Percentiles rank a stretch among this genome's conserved stretches.
phyloP scores from a whole-genome alignment of 202 grass and related monocot genomes.

The Digitaria exilis region DNA sequence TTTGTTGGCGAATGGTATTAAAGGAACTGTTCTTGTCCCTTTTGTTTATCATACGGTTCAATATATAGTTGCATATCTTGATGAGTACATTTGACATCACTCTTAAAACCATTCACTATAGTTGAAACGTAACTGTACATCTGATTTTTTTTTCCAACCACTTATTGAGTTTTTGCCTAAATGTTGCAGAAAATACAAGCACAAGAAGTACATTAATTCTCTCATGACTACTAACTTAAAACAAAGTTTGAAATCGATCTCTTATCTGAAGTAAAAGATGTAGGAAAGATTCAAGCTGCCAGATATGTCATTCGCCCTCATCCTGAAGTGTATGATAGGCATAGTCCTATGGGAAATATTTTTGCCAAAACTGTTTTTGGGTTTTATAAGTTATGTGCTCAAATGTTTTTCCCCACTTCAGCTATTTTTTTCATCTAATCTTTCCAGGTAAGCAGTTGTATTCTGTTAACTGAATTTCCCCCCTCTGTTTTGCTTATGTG shows the following conservation, averaged over 20 bases:
- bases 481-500: slow-evolving; percentile 33
- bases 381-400: neutral
- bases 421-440: slow-evolving; percentile 20
- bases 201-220: neutral
- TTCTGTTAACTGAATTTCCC: slow-evolving; percentile 38
- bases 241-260: slow-evolving; percentile 26
- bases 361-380: slow-evolving; percentile 12
- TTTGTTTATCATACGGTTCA: slow-evolving; percentile 15
- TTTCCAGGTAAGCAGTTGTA: slow-evolving; percentile 11
- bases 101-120: slow-evolving; percentile 13
- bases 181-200: slow-evolving; percentile 33
- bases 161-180: slow-evolving; percentile 9
- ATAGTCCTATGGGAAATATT: slow-evolving; percentile 19
- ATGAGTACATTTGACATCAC: neutral
- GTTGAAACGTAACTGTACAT: neutral
- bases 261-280: slow-evolving; percentile 21
- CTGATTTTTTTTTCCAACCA: neutral
- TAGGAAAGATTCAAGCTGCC: slow-evolving; percentile 4
- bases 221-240: slow-evolving; percentile 25
- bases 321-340: slow-evolving; percentile 24
- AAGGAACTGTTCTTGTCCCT: neutral
- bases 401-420: neutral
- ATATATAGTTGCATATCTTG: slow-evolving; percentile 15
- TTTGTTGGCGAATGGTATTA: slow-evolving; percentile 17
- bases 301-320: neutral